Evolutionary conservation across 495 filamentous ascomycete genomes (phyloP).

Genomic region (Venustampulla echinocandica): DNA sequence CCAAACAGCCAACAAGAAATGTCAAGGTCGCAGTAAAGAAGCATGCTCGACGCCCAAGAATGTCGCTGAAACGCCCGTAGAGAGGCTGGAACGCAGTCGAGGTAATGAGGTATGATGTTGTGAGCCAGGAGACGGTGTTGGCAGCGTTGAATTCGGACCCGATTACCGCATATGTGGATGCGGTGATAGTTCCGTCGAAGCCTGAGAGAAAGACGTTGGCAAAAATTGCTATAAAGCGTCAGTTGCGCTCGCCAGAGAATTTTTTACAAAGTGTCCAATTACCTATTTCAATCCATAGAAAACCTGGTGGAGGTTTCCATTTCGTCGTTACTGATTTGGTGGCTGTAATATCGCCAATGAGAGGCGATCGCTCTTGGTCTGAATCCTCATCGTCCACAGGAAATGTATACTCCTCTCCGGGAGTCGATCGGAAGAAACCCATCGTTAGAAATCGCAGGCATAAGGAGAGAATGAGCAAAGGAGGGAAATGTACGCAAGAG

Average conservation of each 20-base stretch:
- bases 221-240: conserved; percentile 1
- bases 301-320: conserved; percentile 1
- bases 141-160: conserved; percentile 45
- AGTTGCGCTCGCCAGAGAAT: neutral
- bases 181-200: conserved; percentile 59
- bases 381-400: neutral
- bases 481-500: no score
- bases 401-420: no score
- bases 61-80: conserved; percentile 24
- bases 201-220: conserved; percentile 43
- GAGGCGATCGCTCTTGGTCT: neutral
- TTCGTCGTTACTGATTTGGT: neutral
- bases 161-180: conserved; percentile 57
- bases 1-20: conserved; percentile 38
- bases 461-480: no score
- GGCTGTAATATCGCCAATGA: neutral
- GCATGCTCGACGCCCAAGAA: conserved; percentile 27
- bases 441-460: no score
- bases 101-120: conserved; percentile 21
- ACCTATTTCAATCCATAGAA: conserved; percentile 10
- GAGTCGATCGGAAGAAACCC: no score
- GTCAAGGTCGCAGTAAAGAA: conserved; percentile 40
- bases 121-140: conserved; percentile 35
- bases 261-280: neutral
- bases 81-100: conserved; percentile 20